These are phyloP conservation scores for Syzygium jambos DNA, from an alignment of 345 rosid species.

Conservation along the genomic window DNA sequence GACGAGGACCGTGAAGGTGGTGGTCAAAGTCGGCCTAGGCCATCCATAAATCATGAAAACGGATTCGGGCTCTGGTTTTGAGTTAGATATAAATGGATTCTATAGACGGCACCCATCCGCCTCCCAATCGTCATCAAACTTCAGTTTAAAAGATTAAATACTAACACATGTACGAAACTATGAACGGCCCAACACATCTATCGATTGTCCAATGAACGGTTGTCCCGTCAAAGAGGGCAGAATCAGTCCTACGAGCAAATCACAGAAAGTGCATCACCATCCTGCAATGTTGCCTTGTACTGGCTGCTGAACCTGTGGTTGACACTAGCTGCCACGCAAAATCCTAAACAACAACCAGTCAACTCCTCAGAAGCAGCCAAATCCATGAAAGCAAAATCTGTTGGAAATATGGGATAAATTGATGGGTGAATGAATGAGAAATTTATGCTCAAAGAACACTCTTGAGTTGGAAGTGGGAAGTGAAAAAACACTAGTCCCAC, in stretches of 20 bases:
- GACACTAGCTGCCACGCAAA: constrained; percentile 16
- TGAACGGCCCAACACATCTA: background rate
- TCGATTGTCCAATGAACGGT: background rate
- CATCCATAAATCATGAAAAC: no score
- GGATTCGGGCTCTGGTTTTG: no score
- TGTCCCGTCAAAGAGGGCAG: background rate
- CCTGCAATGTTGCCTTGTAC: constrained; percentile 35
- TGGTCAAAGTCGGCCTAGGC: no score
- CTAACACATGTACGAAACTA: background rate
- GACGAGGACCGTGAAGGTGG: no score
- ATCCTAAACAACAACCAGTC: background rate
- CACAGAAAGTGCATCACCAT: background rate
- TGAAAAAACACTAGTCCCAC: no score
- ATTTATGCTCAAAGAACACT: no score
- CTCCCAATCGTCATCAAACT: no score
- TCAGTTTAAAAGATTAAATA: background rate
- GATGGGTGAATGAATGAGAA: no score
- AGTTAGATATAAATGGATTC: no score
- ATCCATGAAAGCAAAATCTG: background rate
- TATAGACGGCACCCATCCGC: no score
- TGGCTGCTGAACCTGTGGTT: constrained; percentile 29
- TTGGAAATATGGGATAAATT: no score
- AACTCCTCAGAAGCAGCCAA: background rate
- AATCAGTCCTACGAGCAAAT: background rate
- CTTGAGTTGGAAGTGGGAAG: no score